Base-by-base conservation (phyloP, 2,329 filamentous ascomycete genomes). In the Pestalotiopsis sp. region DNA sequence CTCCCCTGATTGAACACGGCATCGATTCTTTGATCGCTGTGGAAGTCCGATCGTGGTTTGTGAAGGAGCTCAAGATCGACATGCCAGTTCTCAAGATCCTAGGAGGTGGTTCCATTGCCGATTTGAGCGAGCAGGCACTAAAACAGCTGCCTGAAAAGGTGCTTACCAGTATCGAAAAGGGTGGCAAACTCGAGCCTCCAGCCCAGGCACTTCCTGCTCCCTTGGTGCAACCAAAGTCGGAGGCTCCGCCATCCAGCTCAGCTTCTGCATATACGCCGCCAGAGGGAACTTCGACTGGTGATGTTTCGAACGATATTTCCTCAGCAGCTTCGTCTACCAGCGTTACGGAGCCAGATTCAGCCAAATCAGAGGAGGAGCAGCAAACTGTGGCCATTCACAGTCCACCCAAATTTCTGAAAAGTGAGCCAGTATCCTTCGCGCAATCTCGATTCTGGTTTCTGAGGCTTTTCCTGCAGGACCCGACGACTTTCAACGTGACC, bases 51-150 rank as follows among this genome's bases (percentile, higher is more conserved):
- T 31, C 20, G 6, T 66, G 63, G 63, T 20, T 66, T 20, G 11
- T 66, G 14, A 36, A 25, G 20, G 25, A 56, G 41, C 38, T 83
- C 0, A 67, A 78, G 1, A 71, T 79, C 1, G 79, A 84, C 66
- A 75, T 84, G 2, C 79, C 81, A 1, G 78, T 84, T 0, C 72
- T 84, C 13, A 81, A 81, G 66, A 75, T 85, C 38, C 69, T 84
- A 9, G 73, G 78, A 9, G 79, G 78, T 2, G 66, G 61, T 2
- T 69, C 59, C 23, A 17, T 67, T n/a, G 36, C 20, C 23, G 31
- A 66, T n/a, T 11, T 66, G 41, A 31, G 20, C 9, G 13, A 17
- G 31, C n/a, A 14, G 25, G 67, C 45, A 61, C 25, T 67, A 20
- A 59, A 57, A 58, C 14, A 57, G 17, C 23, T 23, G 31, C 31